Conservation (phyloP, 108 stramenopile genomes). For the Skeletonema potamos region DNA sequence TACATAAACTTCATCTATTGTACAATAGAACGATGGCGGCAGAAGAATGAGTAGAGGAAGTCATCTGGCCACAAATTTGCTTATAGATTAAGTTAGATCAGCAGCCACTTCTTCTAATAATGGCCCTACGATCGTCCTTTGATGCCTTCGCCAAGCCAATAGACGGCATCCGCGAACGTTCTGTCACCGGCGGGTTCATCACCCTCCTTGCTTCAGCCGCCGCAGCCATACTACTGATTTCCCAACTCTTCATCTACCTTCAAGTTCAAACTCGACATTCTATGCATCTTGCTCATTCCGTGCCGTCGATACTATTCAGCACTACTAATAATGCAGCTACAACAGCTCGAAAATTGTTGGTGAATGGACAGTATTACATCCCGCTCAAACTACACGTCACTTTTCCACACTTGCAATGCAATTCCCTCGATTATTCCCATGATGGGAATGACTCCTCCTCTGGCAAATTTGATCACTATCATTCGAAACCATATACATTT, state of each 20-base stretch:
- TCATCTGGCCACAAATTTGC: too few relatives aligned
- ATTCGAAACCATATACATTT: constrained; percentile 29
- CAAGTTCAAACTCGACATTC: constrained; percentile 59
- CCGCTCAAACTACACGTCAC: constrained; percentile 63
- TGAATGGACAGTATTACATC: constrained; percentile 34
- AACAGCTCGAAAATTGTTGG: constrained; percentile 5
- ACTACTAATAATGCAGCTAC: constrained; percentile 19
- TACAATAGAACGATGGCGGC: too few relatives aligned
- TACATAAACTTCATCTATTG: too few relatives aligned
- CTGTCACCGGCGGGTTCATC: constrained; percentile 69
- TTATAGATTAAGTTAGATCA: too few relatives aligned
- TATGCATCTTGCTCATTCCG: constrained; percentile 64
- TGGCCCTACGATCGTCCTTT: constrained; percentile 38
- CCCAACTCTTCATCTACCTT: constrained; percentile 65
- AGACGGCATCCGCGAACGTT: constrained; percentile 65
- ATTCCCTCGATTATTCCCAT: constrained; percentile 59
- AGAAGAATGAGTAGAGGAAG: too few relatives aligned
- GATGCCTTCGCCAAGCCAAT: constrained; percentile 78
- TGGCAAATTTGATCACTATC: constrained; percentile 41
- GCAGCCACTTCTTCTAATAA: too few relatives aligned
- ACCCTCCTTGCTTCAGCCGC: constrained; percentile 63
- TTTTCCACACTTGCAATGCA: constrained; percentile 72
- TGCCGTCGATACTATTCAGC: constrained; percentile 41
- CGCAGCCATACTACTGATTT: constrained; percentile 64
- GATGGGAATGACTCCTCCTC: constrained; percentile 45